phyloP scores from a whole-genome alignment of 139 green algal genomes.

The Mychonastes homosphaera region DNA sequence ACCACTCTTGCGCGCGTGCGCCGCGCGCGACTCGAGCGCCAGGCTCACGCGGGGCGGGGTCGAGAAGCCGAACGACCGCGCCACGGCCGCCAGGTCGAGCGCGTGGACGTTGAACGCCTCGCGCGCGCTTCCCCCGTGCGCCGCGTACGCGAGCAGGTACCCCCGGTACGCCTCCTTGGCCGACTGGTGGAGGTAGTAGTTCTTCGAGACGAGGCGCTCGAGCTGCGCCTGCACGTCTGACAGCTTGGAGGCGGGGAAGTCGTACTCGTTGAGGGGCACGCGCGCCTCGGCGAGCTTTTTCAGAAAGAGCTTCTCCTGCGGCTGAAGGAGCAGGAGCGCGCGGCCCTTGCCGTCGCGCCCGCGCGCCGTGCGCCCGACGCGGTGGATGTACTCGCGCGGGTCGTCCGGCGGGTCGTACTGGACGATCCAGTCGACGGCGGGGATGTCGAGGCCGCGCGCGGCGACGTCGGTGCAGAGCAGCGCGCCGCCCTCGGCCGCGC shows the following conservation, averaged over 20 bases:
- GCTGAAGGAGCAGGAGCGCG: slow-evolving; percentile 91
- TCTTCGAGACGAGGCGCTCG: slow-evolving; percentile 95
- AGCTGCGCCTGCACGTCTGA: slow-evolving; percentile 94
- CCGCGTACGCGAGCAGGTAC: slow-evolving; percentile 97
- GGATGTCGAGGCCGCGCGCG: slow-evolving; percentile 92
- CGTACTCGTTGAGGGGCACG: slow-evolving; percentile 95
- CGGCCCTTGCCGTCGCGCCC: slow-evolving; percentile 69
- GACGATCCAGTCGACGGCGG: slow-evolving; percentile 96
- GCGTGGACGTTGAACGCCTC: slow-evolving; percentile 96
- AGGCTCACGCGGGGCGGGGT: slow-evolving; percentile 81
- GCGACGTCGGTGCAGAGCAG: slow-evolving; percentile 98
- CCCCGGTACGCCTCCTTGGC: slow-evolving; percentile 64
- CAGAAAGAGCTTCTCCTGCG: slow-evolving; percentile 90
- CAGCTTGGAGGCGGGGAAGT: slow-evolving; percentile 92
- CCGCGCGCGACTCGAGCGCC: slow-evolving; percentile 74
- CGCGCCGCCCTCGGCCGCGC: slow-evolving; percentile 71
- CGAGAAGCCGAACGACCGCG: slow-evolving; percentile 87
- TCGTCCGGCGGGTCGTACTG: slow-evolving; percentile 97
- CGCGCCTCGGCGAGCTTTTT: slow-evolving; percentile 69
- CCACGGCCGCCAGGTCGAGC: slow-evolving; percentile 78
- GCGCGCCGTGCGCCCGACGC: slow-evolving; percentile 83
- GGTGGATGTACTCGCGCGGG: slow-evolving; percentile 88
- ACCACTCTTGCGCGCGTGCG: slow-evolving; percentile 49
- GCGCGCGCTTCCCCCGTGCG: slow-evolving; percentile 89
- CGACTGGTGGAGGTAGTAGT: slow-evolving; percentile 94